phyloP scores from a whole-genome alignment of 441 rosid genomes.

The Capsella rubella region DNA sequence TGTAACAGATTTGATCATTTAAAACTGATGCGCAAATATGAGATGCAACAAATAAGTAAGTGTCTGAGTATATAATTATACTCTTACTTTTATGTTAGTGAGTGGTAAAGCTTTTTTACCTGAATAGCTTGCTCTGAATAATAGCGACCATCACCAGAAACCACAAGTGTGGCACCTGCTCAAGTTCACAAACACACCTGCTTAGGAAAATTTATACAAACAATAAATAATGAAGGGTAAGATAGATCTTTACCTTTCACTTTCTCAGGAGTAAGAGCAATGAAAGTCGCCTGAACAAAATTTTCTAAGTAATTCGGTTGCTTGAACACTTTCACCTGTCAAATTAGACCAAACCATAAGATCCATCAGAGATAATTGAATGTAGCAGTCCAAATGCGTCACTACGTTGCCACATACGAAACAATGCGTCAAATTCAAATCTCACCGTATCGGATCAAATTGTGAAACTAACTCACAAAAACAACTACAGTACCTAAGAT shows the following conservation, averaged over 20 bases:
- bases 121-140: conserved; percentile 91
- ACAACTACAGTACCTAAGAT: neutral
- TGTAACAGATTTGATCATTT: no score
- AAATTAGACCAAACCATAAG: neutral
- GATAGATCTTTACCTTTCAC: conserved; percentile 66
- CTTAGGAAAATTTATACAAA: neutral
- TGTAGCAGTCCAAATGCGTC: neutral
- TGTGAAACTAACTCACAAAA: neutral
- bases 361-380: neutral
- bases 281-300: conserved; percentile 88
- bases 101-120: conserved; percentile 50
- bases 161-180: conserved; percentile 92
- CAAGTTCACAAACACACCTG: conserved; percentile 15
- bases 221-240: conserved; percentile 6
- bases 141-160: conserved; percentile 98
- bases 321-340: conserved; percentile 82
- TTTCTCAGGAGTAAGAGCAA: conserved; percentile 77
- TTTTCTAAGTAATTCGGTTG: conserved; percentile 83
- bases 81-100: neutral
- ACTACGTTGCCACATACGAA: neutral
- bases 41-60: neutral
- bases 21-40: no score
- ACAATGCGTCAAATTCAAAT: neutral
- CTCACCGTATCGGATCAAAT: neutral
- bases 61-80: neutral